Evolutionary conservation across 345 rosid genomes (phyloP).

Genomic region (Orychophragmus violaceus): DNA sequence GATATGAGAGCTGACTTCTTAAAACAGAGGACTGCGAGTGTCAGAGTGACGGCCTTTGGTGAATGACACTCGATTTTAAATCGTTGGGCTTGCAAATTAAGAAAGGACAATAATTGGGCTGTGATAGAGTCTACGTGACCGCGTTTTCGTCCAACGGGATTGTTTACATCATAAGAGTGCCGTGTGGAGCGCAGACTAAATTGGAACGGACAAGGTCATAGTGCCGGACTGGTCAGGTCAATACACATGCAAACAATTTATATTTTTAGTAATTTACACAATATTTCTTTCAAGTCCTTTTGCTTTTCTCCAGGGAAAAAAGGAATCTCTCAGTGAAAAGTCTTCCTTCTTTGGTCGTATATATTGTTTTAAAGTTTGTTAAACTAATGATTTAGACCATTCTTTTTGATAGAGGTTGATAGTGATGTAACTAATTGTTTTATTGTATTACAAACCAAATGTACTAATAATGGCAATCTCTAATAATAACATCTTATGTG

Average conservation of each 20-base stretch:
- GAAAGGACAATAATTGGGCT: not conserved
- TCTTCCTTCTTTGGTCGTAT: no score
- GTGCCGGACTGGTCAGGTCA: conserved; percentile 12
- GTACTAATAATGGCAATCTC: no score
- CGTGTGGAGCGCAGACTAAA: conserved; percentile 29
- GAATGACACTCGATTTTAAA: not conserved
- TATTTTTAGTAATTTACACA: not conserved
- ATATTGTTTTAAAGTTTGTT: not conserved
- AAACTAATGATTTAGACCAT: not conserved
- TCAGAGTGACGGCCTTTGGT: conserved; percentile 18
- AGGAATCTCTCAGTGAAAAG: no score
- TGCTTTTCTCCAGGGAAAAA: not conserved
- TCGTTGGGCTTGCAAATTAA: not conserved
- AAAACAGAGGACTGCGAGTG: not conserved
- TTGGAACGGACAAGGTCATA: conserved; percentile 21
- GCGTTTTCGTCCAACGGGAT: not conserved
- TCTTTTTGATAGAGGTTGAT: not conserved
- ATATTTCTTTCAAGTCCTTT: not conserved
- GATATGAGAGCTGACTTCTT: no score
- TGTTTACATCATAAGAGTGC: conserved; percentile 4
- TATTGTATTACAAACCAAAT: no score
- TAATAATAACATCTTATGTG: not conserved
- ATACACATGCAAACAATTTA: conserved; percentile 8
- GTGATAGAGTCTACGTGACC: conserved; percentile 16
- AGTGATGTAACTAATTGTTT: conserved; percentile 5